These are phyloP conservation scores for Lactarius hengduanensis DNA, from an alignment of 768 basidiomycete species.

Conservation along the genomic window DNA sequence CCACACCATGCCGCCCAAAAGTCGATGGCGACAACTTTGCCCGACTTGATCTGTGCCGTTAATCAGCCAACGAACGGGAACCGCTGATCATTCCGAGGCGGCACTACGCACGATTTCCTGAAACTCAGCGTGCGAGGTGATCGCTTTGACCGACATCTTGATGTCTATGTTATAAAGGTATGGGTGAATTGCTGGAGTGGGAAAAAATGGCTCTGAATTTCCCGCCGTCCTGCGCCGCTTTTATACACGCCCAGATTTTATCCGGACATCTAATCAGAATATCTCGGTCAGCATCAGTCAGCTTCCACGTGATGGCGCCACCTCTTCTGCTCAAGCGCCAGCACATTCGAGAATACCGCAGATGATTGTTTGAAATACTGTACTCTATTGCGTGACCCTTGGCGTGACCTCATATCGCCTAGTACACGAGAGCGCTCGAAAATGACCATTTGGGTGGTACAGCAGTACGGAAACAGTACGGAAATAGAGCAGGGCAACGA, in stretches of 20 bases:
- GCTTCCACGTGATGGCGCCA: neutral
- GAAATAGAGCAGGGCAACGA: no score
- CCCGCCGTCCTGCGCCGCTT: neutral
- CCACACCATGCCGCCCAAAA: conserved; percentile 82
- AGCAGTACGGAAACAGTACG: no score
- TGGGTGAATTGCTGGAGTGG: neutral
- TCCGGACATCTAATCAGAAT: neutral
- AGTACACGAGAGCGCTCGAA: no score
- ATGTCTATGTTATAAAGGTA: neutral
- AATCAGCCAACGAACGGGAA: conserved; percentile 7
- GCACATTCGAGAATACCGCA: neutral
- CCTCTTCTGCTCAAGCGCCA: neutral
- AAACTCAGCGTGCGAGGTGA: conserved; percentile 43
- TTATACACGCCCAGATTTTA: neutral
- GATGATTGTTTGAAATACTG: neutral
- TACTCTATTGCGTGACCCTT: no score
- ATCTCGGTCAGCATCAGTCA: neutral
- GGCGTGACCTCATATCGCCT: no score
- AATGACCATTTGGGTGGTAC: no score
- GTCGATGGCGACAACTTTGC: conserved; percentile 55
- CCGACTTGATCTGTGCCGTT: conserved; percentile 43
- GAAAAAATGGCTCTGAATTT: neutral
- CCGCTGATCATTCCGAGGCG: neutral
- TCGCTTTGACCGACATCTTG: conserved; percentile 42
- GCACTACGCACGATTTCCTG: conserved; percentile 42